Base-by-base conservation (phyloP, 306 rosid genomes). In the Lathyrus sativus region DNA sequence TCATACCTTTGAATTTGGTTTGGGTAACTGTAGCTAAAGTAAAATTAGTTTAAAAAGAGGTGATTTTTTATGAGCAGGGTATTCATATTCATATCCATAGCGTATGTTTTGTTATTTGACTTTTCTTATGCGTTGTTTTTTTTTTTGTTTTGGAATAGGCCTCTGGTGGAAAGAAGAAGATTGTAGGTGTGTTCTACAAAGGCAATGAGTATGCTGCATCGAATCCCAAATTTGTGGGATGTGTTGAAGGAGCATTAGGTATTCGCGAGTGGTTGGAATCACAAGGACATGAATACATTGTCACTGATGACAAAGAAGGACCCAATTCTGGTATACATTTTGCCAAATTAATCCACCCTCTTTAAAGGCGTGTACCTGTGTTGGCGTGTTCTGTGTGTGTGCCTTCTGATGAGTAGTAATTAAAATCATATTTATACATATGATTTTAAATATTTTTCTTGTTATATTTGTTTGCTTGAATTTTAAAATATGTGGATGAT, bases 271-370 rank as follows among this genome's bases (percentile, higher is more conserved):
- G 98, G 98, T 79, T 93, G 8, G 97, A 90, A 84, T 93, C 97
- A 12, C 91, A 86, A 48, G 97, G 98, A 29, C 98, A 93, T 78
- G 76, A 84, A 50, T 93, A 90, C 76, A 81, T 93, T 15, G 98
- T 93, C 74, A 93, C 98, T 2, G 98, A 90, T 75, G 98, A 93
- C 79, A 90, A 90, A 79, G 98, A 90, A 31, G 98, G 98, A 69
- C 89, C 85, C 0, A 49, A 84, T 81, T 88, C 72, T 74, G 98
- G 98, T 93, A 61, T 49, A 84, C 41, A 28, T 56, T 56, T 12
- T 28, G 6, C 29, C 3, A 4, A 9, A 19, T 46, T 46, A 14
- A 46, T 14, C 22, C 22, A 46, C 53, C 53, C 17, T 35, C 9
- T 35, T 35, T 35, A 2, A 35, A 42, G 12, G 45, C 4, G 11